Conservation (phyloP, 257 asterid species). For the Capsicum pubescens region DNA sequence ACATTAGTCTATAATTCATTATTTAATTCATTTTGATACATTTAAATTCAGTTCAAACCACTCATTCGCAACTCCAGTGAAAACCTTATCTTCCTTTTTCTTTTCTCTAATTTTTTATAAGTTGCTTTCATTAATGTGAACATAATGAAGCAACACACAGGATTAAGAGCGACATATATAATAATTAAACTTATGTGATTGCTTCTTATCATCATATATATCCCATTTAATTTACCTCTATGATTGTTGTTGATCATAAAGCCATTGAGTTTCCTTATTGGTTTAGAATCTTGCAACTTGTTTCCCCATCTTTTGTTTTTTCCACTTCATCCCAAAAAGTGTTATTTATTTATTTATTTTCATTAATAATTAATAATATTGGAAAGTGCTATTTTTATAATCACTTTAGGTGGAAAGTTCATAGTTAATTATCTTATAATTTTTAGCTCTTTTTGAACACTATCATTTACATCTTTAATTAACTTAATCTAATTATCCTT, state of each 20-base stretch:
- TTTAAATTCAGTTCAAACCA: neutral
- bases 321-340: neutral
- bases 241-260: neutral
- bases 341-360: neutral
- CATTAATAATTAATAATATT: neutral
- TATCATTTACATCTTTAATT: neutral
- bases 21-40: neutral
- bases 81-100: neutral
- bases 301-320: neutral
- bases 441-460: neutral
- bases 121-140: neutral
- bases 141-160: conserved; percentile 11
- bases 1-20: too few relatives aligned
- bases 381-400: neutral
- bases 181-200: conserved; percentile 1
- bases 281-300: conserved; percentile 3
- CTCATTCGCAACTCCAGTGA: neutral
- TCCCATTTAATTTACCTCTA: neutral
- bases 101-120: neutral
- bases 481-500: neutral
- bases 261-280: neutral
- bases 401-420: conserved; percentile 20
- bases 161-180: neutral
- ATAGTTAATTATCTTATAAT: neutral
- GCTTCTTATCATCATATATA: neutral